phyloP scores from a whole-genome alignment of 306 rosid species.

The Cucurbita maxima region DNA sequence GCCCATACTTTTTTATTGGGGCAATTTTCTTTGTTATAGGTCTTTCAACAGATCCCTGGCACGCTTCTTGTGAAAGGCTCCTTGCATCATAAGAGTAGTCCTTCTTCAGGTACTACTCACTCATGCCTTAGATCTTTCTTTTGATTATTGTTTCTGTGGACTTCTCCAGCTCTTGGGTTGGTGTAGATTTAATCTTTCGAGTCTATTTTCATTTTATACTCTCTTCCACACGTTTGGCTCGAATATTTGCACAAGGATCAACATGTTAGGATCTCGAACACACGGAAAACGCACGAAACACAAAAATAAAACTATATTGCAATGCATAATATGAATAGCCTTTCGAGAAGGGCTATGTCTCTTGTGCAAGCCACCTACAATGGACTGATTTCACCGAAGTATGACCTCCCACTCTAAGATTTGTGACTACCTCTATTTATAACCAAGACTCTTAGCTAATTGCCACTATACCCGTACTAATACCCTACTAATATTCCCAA shows the following conservation, averaged over 20 bases:
- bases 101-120: constrained; percentile 39
- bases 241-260: too few relatives aligned
- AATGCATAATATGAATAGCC: neutral
- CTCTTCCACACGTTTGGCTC: too few relatives aligned
- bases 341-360: neutral
- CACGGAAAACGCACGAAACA: too few relatives aligned
- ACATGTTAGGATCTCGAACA: too few relatives aligned
- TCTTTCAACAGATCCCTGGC: constrained; percentile 83
- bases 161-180: too few relatives aligned
- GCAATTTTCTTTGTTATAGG: constrained; percentile 21
- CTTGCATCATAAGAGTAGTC: constrained; percentile 37
- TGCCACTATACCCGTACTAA: neutral
- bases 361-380: neutral
- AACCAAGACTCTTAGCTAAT: neutral
- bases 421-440: too few relatives aligned
- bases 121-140: neutral
- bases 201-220: neutral
- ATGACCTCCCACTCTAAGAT: neutral
- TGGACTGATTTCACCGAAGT: neutral
- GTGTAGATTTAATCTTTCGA: neutral
- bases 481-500: neutral
- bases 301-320: too few relatives aligned
- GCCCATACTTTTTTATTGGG: neutral
- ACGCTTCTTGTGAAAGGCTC: constrained; percentile 77
- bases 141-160: too few relatives aligned